Conservation (phyloP, 257 asterid genomes). For the Solanum piurae region DNA sequence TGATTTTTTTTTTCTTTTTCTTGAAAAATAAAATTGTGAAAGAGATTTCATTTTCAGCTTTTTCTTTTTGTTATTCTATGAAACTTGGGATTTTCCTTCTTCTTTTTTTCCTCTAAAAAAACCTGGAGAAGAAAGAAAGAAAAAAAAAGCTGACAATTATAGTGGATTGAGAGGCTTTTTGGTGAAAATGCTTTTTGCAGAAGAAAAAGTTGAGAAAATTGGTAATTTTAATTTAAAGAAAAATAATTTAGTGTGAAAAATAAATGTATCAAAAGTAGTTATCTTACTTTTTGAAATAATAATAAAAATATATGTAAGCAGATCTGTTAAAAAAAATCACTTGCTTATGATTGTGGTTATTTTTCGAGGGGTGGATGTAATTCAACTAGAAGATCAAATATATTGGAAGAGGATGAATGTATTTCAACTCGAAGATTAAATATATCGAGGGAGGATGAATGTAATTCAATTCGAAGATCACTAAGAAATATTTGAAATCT, state of each 20-base stretch:
- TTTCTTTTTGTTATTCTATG: conserved; percentile 6
- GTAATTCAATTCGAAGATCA: no score
- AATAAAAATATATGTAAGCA: no score
- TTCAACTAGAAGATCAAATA: no score
- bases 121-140: not conserved
- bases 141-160: not conserved
- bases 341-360: no score
- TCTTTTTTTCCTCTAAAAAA: not conserved
- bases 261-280: not conserved
- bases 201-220: not conserved
- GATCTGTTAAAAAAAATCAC: no score
- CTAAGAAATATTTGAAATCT: no score
- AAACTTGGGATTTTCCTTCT: not conserved
- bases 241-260: not conserved
- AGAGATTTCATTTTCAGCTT: conserved; percentile 7
- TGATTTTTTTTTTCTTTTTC: not conserved
- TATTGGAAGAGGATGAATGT: no score
- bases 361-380: no score
- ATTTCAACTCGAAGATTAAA: no score
- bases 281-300: no score
- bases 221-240: not conserved
- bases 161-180: not conserved
- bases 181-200: not conserved
- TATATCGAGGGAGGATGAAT: no score
- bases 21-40: not conserved